These are phyloP conservation scores for Plectranthus barbatus DNA, from an alignment of 257 asterid genomes.

Conservation along the genomic window DNA sequence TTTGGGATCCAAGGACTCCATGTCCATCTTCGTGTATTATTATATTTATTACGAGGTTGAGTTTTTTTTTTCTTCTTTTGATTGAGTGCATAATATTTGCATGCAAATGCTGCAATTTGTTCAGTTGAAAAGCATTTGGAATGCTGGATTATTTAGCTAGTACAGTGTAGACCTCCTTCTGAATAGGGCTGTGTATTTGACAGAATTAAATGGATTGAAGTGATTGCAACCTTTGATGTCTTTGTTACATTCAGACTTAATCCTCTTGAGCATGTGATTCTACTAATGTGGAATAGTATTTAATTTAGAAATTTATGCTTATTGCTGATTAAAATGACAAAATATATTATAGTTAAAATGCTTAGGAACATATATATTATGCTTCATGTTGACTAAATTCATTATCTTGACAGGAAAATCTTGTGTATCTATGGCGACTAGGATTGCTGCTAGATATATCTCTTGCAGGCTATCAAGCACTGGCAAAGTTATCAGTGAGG, in stretches of 20 bases:
- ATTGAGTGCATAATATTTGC: background rate
- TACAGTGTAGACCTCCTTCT: background rate
- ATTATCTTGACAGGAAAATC: conserved; percentile 25
- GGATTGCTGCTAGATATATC: conserved; percentile 56
- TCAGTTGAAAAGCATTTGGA: background rate
- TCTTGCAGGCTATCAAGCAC: conserved; percentile 73
- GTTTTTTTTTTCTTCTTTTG: background rate
- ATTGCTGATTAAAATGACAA: conserved; percentile 8
- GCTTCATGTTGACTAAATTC: background rate
- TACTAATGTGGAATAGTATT: background rate
- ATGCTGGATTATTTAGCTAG: background rate
- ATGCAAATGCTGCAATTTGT: background rate
- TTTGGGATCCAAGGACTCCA: background rate
- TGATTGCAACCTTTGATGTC: background rate
- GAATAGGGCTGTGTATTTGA: conserved; percentile 1
- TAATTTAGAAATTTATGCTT: background rate
- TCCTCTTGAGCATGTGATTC: background rate
- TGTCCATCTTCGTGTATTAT: background rate
- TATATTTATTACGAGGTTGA: background rate
- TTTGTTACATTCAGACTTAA: background rate
- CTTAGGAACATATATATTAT: background rate
- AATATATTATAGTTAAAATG: background rate
- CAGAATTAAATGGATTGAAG: background rate
- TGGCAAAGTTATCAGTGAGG: conserved; percentile 78
- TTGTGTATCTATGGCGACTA: conserved; percentile 50